Evolutionary conservation across 345 rosid species (phyloP), one percentile per base, ranked within the genome.

Genomic region (Eucalyptus coolabah): DNA sequence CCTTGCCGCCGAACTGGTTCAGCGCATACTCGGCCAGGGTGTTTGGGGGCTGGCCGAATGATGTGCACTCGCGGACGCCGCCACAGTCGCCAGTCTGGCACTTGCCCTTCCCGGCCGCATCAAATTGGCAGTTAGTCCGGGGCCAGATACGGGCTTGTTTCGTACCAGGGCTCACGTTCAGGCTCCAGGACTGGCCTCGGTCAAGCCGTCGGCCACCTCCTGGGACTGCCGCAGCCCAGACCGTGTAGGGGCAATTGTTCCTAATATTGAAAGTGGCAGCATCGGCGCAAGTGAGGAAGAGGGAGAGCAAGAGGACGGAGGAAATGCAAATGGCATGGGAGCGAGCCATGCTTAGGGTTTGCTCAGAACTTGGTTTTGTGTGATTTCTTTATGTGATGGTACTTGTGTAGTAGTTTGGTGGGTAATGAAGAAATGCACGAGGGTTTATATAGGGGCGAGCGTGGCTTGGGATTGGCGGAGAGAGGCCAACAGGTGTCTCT

Each of bases 11-110:
- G 30, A 45, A 91, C 60, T 91, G 92, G 93, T 92, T 92, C 6
- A 90, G 51, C 9, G 93, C 92, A 49, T 60, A 90, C 77, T 92
- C 93, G 1, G 91, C 92, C 56, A 91, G 50, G 28, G 93, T 92
- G 86, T 91, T 91, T 1, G 92, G 94, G 2, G 93, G 92, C 42
- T 51, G 44, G 34, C 94, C 93, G 30, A 3, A 92, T 45, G 30
- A 88, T 15, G 67, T 45, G 89, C 94, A 92, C 23, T 86, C 21
- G 1, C 88, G 92, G 34, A 89, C 88, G 1, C 94, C 93, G 0
- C 89, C 90, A 9, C 93, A 89, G 40, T 91, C 94, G 1, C 94
- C 92, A 11, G 91, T 92, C 65, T 90, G 56, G 59, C 94, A 92
- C 60, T 40, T 60, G 21, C 94, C 94, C 9, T 86, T 72, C 10